Evolutionary conservation across 139 green algal species (phyloP).

Genomic region (Chlorella sp.): DNA sequence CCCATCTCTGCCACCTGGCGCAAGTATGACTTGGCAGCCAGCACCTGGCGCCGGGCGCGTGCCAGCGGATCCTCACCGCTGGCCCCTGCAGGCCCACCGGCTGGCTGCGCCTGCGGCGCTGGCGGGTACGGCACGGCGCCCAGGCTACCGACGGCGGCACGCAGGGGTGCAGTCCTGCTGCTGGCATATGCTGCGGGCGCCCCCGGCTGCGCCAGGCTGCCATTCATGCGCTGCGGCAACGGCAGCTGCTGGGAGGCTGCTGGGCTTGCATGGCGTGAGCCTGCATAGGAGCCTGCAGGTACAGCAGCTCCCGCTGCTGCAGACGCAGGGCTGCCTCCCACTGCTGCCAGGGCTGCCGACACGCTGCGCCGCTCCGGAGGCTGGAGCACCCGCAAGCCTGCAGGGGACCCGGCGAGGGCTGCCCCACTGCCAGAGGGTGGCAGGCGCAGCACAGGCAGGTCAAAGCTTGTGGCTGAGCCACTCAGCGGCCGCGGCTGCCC

Average conservation of each 20-base stretch:
- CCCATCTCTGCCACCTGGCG: constrained; percentile 26
- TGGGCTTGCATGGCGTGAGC: background rate
- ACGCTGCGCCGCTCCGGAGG: constrained; percentile 17
- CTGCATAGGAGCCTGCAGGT: background rate
- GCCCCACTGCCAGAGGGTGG: background rate
- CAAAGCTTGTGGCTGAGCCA: background rate
- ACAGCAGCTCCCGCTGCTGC: background rate
- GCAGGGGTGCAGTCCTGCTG: background rate
- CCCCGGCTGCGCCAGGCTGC: background rate
- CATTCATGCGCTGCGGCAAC: background rate
- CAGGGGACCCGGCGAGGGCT: background rate
- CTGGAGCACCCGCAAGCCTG: background rate
- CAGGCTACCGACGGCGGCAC: background rate
- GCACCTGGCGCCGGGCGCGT: constrained; percentile 43
- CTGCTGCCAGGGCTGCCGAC: constrained; percentile 9
- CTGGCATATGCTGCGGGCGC: background rate
- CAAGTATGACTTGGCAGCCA: constrained; percentile 49
- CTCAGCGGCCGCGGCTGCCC: background rate
- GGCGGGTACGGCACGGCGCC: background rate
- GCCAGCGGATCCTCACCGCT: constrained; percentile 33
- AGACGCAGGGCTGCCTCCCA: background rate
- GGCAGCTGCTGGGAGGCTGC: background rate
- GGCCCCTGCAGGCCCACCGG: background rate
- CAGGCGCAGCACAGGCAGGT: constrained; percentile 3
- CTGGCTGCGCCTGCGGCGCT: background rate